phyloP scores from a whole-genome alignment of 179 eudicot species.

The Nepenthes alata region DNA sequence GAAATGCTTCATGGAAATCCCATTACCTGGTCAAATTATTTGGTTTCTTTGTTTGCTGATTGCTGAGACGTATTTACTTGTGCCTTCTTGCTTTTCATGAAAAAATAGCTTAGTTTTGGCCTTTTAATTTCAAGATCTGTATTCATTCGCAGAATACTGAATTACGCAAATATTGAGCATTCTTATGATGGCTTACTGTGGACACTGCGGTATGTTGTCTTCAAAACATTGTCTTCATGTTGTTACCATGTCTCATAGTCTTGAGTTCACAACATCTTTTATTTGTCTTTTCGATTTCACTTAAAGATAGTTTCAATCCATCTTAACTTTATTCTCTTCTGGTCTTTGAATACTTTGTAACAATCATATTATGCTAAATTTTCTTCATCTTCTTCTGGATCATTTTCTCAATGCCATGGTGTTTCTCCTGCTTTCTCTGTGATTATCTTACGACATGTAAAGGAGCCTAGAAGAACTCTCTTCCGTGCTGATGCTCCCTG shows the following conservation, averaged over 20 bases:
- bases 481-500: conserved; percentile 31
- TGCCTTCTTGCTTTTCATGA: too few relatives aligned
- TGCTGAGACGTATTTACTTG: too few relatives aligned
- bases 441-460: neutral
- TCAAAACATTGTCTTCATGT: neutral
- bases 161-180: conserved; percentile 63
- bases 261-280: too few relatives aligned
- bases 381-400: neutral
- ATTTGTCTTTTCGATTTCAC: too few relatives aligned
- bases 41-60: too few relatives aligned
- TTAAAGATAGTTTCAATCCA: too few relatives aligned
- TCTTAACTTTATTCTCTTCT: neutral
- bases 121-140: conserved; percentile 3
- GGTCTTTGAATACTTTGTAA: neutral
- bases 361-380: neutral
- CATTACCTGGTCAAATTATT: too few relatives aligned
- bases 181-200: conserved; percentile 75
- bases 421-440: neutral
- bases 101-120: too few relatives aligned
- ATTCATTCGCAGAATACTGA: conserved; percentile 41
- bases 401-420: neutral
- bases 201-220: conserved; percentile 63
- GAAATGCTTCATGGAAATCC: too few relatives aligned
- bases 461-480: conserved; percentile 82
- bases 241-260: neutral